Conservation (phyloP, 2,329 filamentous ascomycete genomes). For the Curvularia sp. region DNA sequence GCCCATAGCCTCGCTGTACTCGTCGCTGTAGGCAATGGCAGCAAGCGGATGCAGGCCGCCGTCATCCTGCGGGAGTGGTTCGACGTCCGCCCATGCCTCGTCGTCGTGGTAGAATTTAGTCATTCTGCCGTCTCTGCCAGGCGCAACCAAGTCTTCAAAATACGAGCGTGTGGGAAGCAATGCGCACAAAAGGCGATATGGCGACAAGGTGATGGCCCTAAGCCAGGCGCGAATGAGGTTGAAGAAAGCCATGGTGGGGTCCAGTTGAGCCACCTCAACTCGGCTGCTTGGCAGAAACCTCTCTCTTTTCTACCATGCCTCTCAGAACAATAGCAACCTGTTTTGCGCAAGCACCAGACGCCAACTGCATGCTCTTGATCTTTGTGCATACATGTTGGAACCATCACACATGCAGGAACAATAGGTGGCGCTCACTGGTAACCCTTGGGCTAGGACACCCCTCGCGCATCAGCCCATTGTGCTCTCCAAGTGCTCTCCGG, state of each 20-base stretch:
- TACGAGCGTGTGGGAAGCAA: slow-evolving; percentile 10
- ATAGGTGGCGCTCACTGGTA: neutral
- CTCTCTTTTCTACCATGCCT: slow-evolving; percentile 18
- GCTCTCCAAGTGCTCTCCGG: neutral
- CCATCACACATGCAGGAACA: neutral
- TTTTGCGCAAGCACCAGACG: slow-evolving; percentile 3
- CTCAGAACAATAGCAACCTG: slow-evolving; percentile 28
- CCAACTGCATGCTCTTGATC: neutral
- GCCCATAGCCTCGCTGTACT: slow-evolving; percentile 90
- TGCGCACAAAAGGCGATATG: slow-evolving; percentile 20
- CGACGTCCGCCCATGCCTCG: slow-evolving; percentile 82
- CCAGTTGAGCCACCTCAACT: slow-evolving; percentile 12
- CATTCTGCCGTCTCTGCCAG: slow-evolving; percentile 25
- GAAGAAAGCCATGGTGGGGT: slow-evolving; percentile 26
- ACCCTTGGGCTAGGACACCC: neutral
- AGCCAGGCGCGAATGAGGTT: slow-evolving; percentile 30
- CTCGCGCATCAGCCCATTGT: neutral
- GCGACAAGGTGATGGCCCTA: slow-evolving; percentile 18
- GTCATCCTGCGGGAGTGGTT: slow-evolving; percentile 83
- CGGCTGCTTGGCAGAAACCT: slow-evolving; percentile 24
- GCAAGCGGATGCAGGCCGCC: slow-evolving; percentile 78
- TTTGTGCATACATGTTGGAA: neutral
- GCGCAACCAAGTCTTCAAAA: neutral
- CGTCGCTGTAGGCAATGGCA: slow-evolving; percentile 87
- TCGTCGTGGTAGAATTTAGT: slow-evolving; percentile 65